These are phyloP conservation scores for Truncatella angustata DNA, from an alignment of 2,329 filamentous ascomycete species.

Conservation along the genomic window DNA sequence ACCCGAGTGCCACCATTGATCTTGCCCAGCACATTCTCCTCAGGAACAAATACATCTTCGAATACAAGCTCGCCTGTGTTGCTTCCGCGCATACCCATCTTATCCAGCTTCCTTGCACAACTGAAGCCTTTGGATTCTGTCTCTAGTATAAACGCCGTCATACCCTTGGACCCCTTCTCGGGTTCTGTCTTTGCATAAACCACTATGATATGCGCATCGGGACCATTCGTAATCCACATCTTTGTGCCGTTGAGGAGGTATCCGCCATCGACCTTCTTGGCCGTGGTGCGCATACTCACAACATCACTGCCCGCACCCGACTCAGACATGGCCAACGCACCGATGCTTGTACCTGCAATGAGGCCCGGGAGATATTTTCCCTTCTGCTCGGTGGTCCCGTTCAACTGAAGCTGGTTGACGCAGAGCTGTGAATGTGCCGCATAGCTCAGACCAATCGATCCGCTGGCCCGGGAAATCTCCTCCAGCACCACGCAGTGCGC, in stretches of 20 bases:
- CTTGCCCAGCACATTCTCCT: constrained; percentile 74
- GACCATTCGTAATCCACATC: constrained; percentile 99
- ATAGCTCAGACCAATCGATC: constrained; percentile 83
- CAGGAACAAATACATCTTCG: constrained; percentile 85
- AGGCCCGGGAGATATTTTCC: constrained; percentile 74
- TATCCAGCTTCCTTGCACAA: constrained; percentile 88
- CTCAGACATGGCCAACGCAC: constrained; percentile 93
- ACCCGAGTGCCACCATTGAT: constrained; percentile 84
- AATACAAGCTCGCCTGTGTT: constrained; percentile 95
- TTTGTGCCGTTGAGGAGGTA: constrained; percentile 86
- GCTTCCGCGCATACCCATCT: constrained; percentile 95
- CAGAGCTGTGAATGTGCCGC: constrained; percentile 95
- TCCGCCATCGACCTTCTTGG: constrained; percentile 77
- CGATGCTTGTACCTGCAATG: constrained; percentile 76
- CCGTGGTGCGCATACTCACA: constrained; percentile 89
- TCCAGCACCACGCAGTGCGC: constrained; percentile 96
- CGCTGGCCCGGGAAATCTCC: constrained; percentile 85
- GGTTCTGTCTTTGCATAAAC: constrained; percentile 97
- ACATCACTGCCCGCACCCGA: constrained; percentile 89
- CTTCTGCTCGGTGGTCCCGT: constrained; percentile 80
- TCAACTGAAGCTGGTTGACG: constrained; percentile 93
- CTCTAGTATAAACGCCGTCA: constrained; percentile 91
- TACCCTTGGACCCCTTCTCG: constrained; percentile 77
- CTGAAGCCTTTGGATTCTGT: constrained; percentile 72
- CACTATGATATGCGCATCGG: constrained; percentile 87